Base-by-base conservation (phyloP, 148 eudicot genomes). In the Camellia lanceoleosa region DNA sequence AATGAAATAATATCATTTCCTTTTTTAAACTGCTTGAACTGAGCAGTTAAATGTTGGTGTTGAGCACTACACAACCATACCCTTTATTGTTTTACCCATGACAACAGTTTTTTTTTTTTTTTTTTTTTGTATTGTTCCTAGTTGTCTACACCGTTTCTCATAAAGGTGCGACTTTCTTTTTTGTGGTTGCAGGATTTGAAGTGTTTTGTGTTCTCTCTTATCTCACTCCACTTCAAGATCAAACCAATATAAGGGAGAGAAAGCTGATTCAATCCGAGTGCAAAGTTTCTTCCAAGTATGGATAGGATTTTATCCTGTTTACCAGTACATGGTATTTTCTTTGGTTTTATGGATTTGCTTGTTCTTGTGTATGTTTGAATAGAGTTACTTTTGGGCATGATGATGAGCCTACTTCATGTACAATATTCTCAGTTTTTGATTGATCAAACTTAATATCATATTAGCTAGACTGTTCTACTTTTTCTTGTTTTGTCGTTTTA, bases 191-290 rank as follows among this genome's bases (percentile, higher is more conserved):
- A 70, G 74, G 74, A 70, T 70, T 70, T 70, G 74, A 70, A 70
- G 74, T 70, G 74, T 47, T 70, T 70, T 10, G 74, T 70, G 56
- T 70, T 70, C 74, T 70, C 74, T 70, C 74, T 70, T n/a, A 70
- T 70, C 74, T 70, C 74, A 1, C 74, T 70, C 74, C 74, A 70
- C 74, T 70, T 70, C 74, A 70, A 70, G 56, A 70, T 70, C 74
- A 70, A 70, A 70, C 74, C 74, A n/a, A 70, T 70, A 46, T 70
- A n/a, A 70, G n/a, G 56, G 38, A 8, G 58, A 2, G 58, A 63
- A 8, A 63, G 67, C 8, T 63, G 68, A 10, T 65, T 65, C 15
- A 12, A 30, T 2, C 0, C 3, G 16, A 9, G 15, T 65, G 38
- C 44, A 0, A 10, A 10, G 43, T 9, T 3, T 65, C 16, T 9